Conservation (phyloP, 164 flowering plant species). For the Vitis rotundifolia region DNA sequence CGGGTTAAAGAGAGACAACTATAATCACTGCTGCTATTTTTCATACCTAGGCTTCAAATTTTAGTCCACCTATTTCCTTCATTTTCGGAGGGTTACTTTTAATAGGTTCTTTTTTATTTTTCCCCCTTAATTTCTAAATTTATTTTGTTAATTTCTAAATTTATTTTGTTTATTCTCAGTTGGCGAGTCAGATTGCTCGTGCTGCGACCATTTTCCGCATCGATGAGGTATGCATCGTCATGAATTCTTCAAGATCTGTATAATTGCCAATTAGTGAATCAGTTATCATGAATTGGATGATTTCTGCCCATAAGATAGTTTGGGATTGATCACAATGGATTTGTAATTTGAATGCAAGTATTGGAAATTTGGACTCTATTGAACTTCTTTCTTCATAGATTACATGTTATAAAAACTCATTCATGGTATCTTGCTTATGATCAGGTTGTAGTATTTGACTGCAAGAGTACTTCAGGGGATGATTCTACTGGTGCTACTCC, state of each 20-base stretch:
- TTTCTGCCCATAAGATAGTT: not conserved
- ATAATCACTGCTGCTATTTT: not conserved
- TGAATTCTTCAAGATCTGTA: not conserved
- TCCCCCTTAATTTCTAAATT: not conserved
- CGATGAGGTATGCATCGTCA: conserved; percentile 61
- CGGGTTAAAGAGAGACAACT: too few relatives aligned
- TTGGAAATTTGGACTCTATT: too few relatives aligned
- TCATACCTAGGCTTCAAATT: not conserved
- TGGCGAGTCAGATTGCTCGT: conserved; percentile 98
- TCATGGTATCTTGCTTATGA: not conserved
- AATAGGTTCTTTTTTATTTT: not conserved
- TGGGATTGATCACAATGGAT: not conserved
- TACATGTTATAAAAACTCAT: too few relatives aligned
- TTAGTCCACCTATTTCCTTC: too few relatives aligned
- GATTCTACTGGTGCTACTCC: conserved; percentile 25
- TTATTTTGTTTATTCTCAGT: conserved; percentile 38
- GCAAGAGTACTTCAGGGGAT: conserved; percentile 36
- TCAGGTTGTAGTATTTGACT: conserved; percentile 88
- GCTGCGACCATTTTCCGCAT: conserved; percentile 90
- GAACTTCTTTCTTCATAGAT: too few relatives aligned
- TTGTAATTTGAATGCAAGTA: not conserved
- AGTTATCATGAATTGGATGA: too few relatives aligned
- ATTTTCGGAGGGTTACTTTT: not conserved
- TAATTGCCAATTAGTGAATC: too few relatives aligned
- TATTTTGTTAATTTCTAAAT: not conserved